Evolutionary conservation across 768 basidiomycete species (phyloP), one percentile per base, ranked within the genome.

Genomic region (Auricularia cornea): DNA sequence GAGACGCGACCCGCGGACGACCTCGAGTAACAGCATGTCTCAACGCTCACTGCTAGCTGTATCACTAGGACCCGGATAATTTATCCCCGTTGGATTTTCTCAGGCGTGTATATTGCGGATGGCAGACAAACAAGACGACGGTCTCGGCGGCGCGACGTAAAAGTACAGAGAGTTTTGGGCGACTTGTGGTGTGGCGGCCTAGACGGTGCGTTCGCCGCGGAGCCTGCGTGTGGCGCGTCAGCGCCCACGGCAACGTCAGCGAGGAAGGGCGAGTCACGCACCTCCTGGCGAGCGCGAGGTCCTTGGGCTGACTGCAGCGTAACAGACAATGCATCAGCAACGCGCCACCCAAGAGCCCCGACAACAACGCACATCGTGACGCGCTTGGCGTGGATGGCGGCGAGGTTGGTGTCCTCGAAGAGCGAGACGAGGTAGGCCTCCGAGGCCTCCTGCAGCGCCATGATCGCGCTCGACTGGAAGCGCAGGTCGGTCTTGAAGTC

Each of bases 211-310:
- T 38, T 38, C 35, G 35, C 35, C 35, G 35, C 35, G 35, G 35
- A 38, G 35, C 35, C 35, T 38, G 35, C 35, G 35, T 2, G 35
- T 14, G 8, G 35, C 35, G 35, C 16, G 35, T 38, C 35, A 38
- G 4, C 35, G 35, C 10, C 35, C 38, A 40, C 18, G 8, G 38
- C 38, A 18, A 40, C 11, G 20, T 48, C 44, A 18, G 20, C 44
- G 1, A 38, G 20, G 44, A 48, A 6, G n/a, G n/a, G 44, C 6
- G 44, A 18, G 16, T 48, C 44, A 23, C 16, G 44, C 20, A 23
- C 44, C 44, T 48, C 70, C 91, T 83, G 65, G 91, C 91, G 64
- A 94, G 82, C 40, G 90, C 90, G 60, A 93, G 88, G 74, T 93
- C 91, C 80, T 93, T 93, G 70, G 91, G 91, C 83, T 90, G 89